Conservation (phyloP, 2,329 filamentous ascomycete species). For the Aspergillus proliferans region DNA sequence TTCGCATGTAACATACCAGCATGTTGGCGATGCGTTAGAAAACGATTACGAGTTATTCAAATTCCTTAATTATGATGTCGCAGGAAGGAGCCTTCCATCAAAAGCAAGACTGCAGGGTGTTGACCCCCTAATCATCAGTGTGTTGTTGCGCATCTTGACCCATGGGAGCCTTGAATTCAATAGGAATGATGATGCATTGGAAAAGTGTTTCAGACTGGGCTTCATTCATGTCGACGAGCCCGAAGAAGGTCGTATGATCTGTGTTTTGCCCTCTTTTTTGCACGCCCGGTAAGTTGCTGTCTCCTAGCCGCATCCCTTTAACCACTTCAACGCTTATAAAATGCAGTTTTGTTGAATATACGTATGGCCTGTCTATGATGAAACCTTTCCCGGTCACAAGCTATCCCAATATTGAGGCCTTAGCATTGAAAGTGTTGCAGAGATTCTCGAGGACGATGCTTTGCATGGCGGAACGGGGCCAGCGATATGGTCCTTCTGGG, state of each 20-base stretch:
- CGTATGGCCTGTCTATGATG: background rate
- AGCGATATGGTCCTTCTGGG: background rate
- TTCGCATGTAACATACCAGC: background rate
- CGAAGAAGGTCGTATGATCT: background rate
- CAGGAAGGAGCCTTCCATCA: background rate
- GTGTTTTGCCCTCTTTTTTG: background rate
- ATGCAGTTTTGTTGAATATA: background rate
- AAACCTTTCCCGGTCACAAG: background rate
- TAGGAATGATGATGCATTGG: background rate
- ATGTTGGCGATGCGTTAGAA: background rate
- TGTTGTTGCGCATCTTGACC: background rate
- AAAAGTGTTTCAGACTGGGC: background rate
- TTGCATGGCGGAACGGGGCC: background rate
- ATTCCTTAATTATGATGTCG: background rate
- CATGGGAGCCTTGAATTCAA: background rate
- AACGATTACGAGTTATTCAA: background rate
- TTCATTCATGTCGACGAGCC: background rate
- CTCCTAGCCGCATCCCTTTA: background rate
- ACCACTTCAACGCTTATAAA: background rate
- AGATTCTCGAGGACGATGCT: slow-evolving; percentile 1
- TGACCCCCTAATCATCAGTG: background rate
- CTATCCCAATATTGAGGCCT: background rate
- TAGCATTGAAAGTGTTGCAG: background rate
- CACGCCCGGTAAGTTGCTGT: background rate
- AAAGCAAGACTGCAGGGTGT: background rate